Percentiles rank a stretch among this genome's conserved stretches.
Conservation (phyloP, 306 rosid genomes). For the Crotalaria pallida region DNA sequence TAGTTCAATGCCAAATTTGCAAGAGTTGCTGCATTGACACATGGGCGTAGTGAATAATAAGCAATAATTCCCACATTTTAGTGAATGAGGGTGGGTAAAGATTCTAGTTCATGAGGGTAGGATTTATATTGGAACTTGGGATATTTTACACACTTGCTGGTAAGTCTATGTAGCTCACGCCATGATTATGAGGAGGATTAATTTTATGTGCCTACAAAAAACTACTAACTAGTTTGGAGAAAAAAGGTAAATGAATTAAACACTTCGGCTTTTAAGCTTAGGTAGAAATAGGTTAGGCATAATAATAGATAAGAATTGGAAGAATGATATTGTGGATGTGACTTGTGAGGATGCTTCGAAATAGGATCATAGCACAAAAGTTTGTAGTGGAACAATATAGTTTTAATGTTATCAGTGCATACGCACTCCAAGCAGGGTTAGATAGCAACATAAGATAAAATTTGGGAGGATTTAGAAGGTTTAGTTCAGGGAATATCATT, state of each 20-base stretch:
- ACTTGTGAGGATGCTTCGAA: neutral
- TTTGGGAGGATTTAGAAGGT: neutral
- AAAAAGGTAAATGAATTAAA: neutral
- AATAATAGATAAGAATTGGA: neutral
- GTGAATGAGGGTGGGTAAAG: neutral
- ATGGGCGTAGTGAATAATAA: neutral
- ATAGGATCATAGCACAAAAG: too few relatives aligned
- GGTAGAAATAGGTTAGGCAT: neutral
- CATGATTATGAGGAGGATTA: neutral
- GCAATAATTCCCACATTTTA: neutral
- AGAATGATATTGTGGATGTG: neutral
- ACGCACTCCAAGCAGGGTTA: neutral
- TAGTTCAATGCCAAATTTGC: neutral
- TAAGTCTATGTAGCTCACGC: neutral
- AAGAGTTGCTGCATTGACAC: neutral
- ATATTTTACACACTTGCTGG: neutral
- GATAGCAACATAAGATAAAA: neutral
- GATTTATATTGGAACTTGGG: neutral
- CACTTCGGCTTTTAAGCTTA: neutral
- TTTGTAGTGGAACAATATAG: neutral
- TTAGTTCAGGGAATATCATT: neutral
- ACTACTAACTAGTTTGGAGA: neutral
- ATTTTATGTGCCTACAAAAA: neutral
- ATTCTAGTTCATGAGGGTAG: too few relatives aligned
- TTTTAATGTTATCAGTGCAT: too few relatives aligned